Evolutionary conservation across 345 rosid genomes (phyloP).

Genomic region (Noccaea caerulescens): DNA sequence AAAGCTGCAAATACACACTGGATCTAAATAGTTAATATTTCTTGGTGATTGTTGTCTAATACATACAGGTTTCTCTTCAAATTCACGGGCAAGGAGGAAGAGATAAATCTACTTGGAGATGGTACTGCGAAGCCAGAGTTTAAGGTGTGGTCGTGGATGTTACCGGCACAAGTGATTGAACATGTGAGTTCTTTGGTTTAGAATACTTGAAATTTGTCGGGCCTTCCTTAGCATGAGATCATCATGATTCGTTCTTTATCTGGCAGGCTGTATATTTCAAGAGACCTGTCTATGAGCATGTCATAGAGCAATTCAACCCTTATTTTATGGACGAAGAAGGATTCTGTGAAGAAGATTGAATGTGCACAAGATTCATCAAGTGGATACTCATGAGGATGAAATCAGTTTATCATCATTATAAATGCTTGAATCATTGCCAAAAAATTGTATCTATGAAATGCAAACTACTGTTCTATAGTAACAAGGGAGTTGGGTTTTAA

Average conservation of each 20-base stretch:
- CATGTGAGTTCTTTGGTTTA: slow-evolving; percentile 46
- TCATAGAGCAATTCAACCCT: slow-evolving; percentile 59
- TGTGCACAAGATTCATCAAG: not conserved
- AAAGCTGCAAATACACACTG: not conserved
- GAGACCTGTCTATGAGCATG: slow-evolving; percentile 72
- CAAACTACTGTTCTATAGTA: not conserved
- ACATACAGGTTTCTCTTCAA: slow-evolving; percentile 70
- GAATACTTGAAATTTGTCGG: not conserved
- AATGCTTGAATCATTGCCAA: slow-evolving; percentile 7
- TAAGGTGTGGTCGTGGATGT: slow-evolving; percentile 74
- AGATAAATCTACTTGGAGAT: slow-evolving; percentile 74
- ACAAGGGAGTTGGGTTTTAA: not conserved
- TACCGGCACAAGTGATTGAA: slow-evolving; percentile 62
- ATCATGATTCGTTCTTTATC: not conserved
- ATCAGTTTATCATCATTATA: slow-evolving; percentile 9
- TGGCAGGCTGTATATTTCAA: slow-evolving; percentile 69
- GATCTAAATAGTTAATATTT: not conserved
- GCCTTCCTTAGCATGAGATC: not conserved
- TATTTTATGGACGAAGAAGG: slow-evolving; percentile 52
- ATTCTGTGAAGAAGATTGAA: slow-evolving; percentile 27
- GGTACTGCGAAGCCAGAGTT: slow-evolving; percentile 77
- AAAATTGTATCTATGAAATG: slow-evolving; percentile 17
- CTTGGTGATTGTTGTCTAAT: not conserved
- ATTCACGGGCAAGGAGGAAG: slow-evolving; percentile 75
- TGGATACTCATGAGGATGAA: slow-evolving; percentile 27